Evolutionary conservation across 192 early-diverging fungal species (phyloP).

Genomic region (Dimargaris cristalligena): DNA sequence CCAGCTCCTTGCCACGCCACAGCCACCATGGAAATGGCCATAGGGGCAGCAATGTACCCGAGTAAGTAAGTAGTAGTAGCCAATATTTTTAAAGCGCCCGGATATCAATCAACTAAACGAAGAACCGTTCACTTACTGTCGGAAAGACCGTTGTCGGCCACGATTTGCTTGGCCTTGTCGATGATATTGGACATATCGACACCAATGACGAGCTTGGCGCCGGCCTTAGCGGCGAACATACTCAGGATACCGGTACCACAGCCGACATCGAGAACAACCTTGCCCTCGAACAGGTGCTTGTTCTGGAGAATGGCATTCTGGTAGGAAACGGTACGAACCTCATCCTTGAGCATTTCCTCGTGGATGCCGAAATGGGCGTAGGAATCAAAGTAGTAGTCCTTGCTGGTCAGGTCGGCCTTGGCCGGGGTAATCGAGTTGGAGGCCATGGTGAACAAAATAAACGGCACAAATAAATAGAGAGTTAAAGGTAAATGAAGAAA

Average conservation of each 20-base stretch:
- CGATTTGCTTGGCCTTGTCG: slow-evolving; percentile 81
- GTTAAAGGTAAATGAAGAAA: neutral
- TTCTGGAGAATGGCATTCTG: slow-evolving; percentile 90
- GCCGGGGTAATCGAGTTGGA: slow-evolving; percentile 1
- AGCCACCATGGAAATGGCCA: too few relatives aligned
- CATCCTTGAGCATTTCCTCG: slow-evolving; percentile 98
- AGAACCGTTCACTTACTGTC: slow-evolving; percentile 34
- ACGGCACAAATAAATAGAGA: neutral
- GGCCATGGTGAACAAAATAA: neutral
- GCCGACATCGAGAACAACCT: slow-evolving; percentile 97
- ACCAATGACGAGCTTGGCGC: slow-evolving; percentile 85
- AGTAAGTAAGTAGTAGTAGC: too few relatives aligned
- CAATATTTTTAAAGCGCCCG: too few relatives aligned
- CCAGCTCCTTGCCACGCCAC: too few relatives aligned
- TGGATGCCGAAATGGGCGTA: slow-evolving; percentile 90
- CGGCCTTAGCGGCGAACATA: slow-evolving; percentile 99
- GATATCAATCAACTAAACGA: too few relatives aligned
- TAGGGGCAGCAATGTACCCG: too few relatives aligned
- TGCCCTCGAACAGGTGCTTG: slow-evolving; percentile 89
- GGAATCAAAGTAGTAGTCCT: slow-evolving; percentile 97
- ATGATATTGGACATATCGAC: slow-evolving; percentile 99
- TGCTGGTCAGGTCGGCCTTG: neutral
- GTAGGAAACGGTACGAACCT: slow-evolving; percentile 85
- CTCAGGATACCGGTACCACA: slow-evolving; percentile 97
- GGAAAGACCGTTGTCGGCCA: slow-evolving; percentile 83